Base-by-base conservation (phyloP, 768 basidiomycete genomes). In the Podaxis carcinomalis region DNA sequence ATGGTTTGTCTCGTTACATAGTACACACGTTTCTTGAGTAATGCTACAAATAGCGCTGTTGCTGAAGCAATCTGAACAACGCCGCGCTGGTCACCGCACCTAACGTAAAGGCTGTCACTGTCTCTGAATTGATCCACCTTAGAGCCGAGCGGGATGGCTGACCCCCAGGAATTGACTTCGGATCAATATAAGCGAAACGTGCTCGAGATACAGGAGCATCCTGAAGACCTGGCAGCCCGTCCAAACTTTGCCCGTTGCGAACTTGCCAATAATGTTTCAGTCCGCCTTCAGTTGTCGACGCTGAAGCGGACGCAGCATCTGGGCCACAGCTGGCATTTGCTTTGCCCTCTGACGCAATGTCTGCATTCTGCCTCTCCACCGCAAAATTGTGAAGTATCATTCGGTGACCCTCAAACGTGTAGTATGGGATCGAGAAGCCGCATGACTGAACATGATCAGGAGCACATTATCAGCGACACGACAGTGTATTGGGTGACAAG, bases 341-440 rank as follows among this genome's bases (percentile, higher is more conserved):
- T 37, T 35, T 56, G 5, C 58, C 63, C 7, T 67, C 73, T 36
- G 60, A 68, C 11, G 61, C 63, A 32, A 68, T 68, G 56, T 84
- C 82, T 5, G 65, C 63, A 3, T 54, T 58, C 66, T 85, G 82
- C 39, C 71, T 70, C 42, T 63, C 64, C 11, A 70, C 72, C 37
- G 73, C 73, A 57, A 64, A 75, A 5, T 74, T 70, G 40, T 79
- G 74, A 2, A 84, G 78, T n/a, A 71, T 71, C 28, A 77, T 77
- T 27, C 86, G 81, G 51, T 83, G 77, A 1, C 73, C 68, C 47
- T 78, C 71, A 73, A 79, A 87, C 46, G 72, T 70, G 67, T 79
- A 86, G 64, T 77, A 78, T 1, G 87, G 87, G 27, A 86, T 78
- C 0, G 78, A 77, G 60, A 75, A 87, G 35, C 86, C 86, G 64